Evolutionary conservation across 2,329 filamentous ascomycete genomes (phyloP).

Genomic region (Aspergillus puulaauensis): DNA sequence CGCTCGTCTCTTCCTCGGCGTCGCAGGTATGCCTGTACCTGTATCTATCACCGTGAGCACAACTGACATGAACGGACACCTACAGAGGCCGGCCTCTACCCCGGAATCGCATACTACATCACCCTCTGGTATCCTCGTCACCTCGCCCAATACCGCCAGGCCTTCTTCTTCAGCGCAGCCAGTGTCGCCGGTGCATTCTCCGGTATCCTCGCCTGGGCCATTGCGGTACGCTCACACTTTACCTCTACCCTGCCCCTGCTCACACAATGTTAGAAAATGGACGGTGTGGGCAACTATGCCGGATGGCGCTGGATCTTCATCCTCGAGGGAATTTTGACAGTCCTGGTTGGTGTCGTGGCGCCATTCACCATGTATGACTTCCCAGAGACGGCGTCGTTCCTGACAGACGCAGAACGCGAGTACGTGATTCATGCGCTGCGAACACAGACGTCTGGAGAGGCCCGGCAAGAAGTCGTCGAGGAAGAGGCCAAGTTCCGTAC

Average conservation of each 20-base stretch:
- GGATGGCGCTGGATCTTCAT: constrained; percentile 55
- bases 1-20: constrained; percentile 48
- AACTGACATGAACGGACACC: not conserved
- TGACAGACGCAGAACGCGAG: constrained; percentile 40
- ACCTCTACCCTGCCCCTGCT: too few species aligned
- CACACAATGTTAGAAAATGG: constrained; percentile 44
- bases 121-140: constrained; percentile 48
- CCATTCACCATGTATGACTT: constrained; percentile 49
- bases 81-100: constrained; percentile 43
- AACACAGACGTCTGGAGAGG: constrained; percentile 31
- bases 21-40: constrained; percentile 18
- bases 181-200: constrained; percentile 54
- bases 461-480: constrained; percentile 25
- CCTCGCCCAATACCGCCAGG: constrained; percentile 45
- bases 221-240: constrained; percentile 37
- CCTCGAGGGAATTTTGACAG: constrained; percentile 49
- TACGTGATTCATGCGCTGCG: constrained; percentile 40
- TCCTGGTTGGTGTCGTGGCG: constrained; percentile 42
- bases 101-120: constrained; percentile 46
- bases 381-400: constrained; percentile 45
- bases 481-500: constrained; percentile 35
- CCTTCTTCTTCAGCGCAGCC: constrained; percentile 49
- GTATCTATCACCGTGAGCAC: too few species aligned
- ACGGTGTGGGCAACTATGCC: constrained; percentile 46
- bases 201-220: constrained; percentile 52